phyloP scores from a whole-genome alignment of 208 protist genomes.

The Trypanosoma cruzi region DNA sequence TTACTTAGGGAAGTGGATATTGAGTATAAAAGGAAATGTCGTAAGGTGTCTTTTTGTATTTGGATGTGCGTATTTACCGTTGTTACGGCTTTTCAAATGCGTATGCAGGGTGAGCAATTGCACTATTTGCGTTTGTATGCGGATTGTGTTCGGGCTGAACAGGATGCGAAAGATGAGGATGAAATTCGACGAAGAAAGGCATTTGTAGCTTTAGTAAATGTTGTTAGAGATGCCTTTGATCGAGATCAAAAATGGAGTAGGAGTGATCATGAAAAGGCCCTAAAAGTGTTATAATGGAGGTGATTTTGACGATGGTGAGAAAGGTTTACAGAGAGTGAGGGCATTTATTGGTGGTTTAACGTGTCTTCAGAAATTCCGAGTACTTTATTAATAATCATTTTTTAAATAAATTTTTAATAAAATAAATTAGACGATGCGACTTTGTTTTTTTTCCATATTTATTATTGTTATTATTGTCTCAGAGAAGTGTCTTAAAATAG shows the following conservation, averaged over 20 bases:
- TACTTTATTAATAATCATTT: background rate
- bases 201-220: conserved; percentile 80
- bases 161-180: conserved; percentile 83
- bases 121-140: conserved; percentile 88
- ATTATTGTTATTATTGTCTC: background rate
- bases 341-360: background rate
- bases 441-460: background rate
- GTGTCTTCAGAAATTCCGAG: background rate
- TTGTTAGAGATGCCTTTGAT: conserved; percentile 78
- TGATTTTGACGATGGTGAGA: conserved; percentile 5
- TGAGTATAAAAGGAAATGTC: conserved; percentile 89
- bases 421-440: background rate
- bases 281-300: conserved; percentile 28
- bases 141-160: conserved; percentile 59
- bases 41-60: conserved; percentile 83
- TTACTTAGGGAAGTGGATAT: conserved; percentile 91
- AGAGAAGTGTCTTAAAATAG: background rate
- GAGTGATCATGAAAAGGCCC: conserved; percentile 48
- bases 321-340: conserved; percentile 1
- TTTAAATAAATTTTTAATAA: background rate
- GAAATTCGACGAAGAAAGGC: conserved; percentile 69
- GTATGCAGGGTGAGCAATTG: conserved; percentile 76
- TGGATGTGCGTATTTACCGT: conserved; percentile 85
- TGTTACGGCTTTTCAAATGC: conserved; percentile 55
- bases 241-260: conserved; percentile 73